Base-by-base conservation (phyloP, 768 basidiomycete genomes). In the Tulasnella sp. region DNA sequence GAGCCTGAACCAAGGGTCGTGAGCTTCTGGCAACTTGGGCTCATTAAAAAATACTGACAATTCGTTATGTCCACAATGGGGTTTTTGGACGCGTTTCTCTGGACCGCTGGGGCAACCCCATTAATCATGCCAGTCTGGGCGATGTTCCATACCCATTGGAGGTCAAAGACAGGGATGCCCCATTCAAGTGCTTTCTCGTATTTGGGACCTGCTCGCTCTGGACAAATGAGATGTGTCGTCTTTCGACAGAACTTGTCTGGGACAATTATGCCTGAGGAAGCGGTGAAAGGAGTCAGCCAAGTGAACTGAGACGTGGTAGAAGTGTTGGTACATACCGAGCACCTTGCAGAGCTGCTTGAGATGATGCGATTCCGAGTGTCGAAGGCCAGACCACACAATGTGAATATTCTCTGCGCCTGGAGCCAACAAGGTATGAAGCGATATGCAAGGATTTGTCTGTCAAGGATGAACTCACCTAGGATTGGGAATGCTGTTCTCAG, bases 141-240 rank as follows among this genome's bases (percentile, higher is more conserved):
- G 63, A 89, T 79, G 0, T 73, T 72, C 11, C 74, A 73, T 17
- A 96, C 67, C 90, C 91, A 96, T 8, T 71, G 73, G 68, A 85
- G 73, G 38, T 76, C 74, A 21, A 93, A 75, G n/a, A 87, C 80
- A 0, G 84, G 82, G 7, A 85, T 78, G 12, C 75, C 76, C 92
- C 92, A 94, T 67, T 88, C 81, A 41, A 69, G 66, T 1, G 92
- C 90, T 68, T 84, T 89, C 15, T 83, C 79, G 52, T 79, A 88
- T 67, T 96, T 94, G 22, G 75, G 73, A 15, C 92, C 90, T 0
- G 68, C 71, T 0, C 76, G 79, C 4, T 80, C 75, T 0, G 86
- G 85, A 67, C 90, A 92, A 7, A 96, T 72, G 1, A 96, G 75
- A 64, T 94, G 87, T 0, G 92, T 92, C 1, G 83, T 79, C 10